Percentiles rank a stretch among this genome's conserved stretches.
These are phyloP conservation scores for Malus asiatica DNA, from an alignment of 306 rosid genomes.

Conservation along the genomic window DNA sequence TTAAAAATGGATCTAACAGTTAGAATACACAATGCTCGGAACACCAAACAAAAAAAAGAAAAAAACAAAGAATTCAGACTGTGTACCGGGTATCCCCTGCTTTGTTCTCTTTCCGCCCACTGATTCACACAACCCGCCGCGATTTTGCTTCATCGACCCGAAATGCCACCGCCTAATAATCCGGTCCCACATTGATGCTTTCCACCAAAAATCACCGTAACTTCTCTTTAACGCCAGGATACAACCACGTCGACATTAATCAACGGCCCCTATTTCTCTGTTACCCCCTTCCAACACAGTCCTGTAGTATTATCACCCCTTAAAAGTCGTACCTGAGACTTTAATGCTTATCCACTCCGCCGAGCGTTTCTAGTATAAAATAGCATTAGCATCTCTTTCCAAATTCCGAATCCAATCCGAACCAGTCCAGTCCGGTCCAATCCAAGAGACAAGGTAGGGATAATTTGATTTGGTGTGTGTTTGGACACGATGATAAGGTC, in stretches of 20 bases:
- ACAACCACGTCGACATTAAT: too few species aligned
- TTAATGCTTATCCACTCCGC: constrained; percentile 24
- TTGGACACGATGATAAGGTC: constrained; percentile 34
- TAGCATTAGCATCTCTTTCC: background rate
- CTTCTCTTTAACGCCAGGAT: background rate
- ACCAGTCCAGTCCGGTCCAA: background rate
- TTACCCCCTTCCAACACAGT: background rate
- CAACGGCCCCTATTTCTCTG: background rate
- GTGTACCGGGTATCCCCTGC: background rate
- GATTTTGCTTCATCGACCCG: background rate
- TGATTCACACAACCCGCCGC: background rate
- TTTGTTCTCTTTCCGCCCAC: background rate
- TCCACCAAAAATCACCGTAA: background rate
- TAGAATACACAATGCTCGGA: too few species aligned
- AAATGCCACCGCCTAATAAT: background rate
- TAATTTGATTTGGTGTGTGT: background rate
- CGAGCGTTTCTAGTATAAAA: background rate
- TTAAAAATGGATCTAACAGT: too few species aligned
- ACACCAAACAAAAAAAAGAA: background rate
- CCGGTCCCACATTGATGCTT: background rate
- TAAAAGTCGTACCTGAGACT: background rate
- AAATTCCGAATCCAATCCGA: background rate
- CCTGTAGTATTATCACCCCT: background rate
- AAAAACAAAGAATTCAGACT: background rate
- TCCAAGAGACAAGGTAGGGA: background rate